Evolutionary conservation across 73 alveolate species (phyloP).

Genomic region (Paramecium primaurelia): DNA sequence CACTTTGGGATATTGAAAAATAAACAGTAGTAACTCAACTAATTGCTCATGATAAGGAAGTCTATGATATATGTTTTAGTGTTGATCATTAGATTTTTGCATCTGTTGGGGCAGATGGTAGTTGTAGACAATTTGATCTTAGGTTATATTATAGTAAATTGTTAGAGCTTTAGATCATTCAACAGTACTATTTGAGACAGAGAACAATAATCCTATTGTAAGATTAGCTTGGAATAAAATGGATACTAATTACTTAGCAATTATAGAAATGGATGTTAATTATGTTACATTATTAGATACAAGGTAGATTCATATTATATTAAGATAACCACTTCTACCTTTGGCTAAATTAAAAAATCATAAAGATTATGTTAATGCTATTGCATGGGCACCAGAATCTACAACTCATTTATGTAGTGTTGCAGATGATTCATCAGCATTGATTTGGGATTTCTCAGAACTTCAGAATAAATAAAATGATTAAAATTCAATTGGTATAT

Average conservation of each 20-base stretch:
- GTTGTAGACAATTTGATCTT: slow-evolving; percentile 94
- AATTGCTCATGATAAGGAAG: slow-evolving; percentile 99
- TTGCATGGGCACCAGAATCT: slow-evolving; percentile 97
- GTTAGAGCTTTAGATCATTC: slow-evolving; percentile 93
- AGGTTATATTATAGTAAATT: slow-evolving; percentile 38
- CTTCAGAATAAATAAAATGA: slow-evolving; percentile 34
- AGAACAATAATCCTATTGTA: slow-evolving; percentile 79
- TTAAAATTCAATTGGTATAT: neutral
- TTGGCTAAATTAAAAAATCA: slow-evolving; percentile 89
- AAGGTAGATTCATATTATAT: neutral
- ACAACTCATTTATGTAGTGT: slow-evolving; percentile 93
- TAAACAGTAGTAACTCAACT: slow-evolving; percentile 92
- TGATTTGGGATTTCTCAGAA: slow-evolving; percentile 89
- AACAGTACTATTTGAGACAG: slow-evolving; percentile 94
- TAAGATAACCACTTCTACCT: slow-evolving; percentile 88
- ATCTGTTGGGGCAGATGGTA: slow-evolving; percentile 99
- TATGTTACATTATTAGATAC: slow-evolving; percentile 87
- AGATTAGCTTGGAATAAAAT: slow-evolving; percentile 94
- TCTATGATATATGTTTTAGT: slow-evolving; percentile 96
- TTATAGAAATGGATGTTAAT: slow-evolving; percentile 86
- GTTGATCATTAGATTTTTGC: slow-evolving; percentile 91
- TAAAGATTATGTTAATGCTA: slow-evolving; percentile 88
- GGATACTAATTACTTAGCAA: slow-evolving; percentile 92
- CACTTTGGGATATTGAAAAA: slow-evolving; percentile 98
- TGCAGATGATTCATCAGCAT: slow-evolving; percentile 93